Conservation (phyloP, 2,329 filamentous ascomycete genomes). For the Fusarium siculi region DNA sequence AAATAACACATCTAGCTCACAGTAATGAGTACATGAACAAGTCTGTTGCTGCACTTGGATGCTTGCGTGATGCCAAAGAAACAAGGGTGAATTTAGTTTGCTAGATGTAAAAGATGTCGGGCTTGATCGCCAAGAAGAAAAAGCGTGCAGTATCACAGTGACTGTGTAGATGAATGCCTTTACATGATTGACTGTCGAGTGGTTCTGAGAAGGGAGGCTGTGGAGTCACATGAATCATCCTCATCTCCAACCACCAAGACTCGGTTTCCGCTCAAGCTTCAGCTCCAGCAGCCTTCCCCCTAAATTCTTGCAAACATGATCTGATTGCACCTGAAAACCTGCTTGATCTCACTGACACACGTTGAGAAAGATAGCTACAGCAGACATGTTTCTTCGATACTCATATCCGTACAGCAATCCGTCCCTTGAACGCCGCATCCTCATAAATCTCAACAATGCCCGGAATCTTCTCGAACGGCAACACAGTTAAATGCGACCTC, state of each 20-base stretch:
- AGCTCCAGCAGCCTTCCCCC: accelerated
- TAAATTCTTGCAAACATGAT: too few species aligned
- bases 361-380: too few species aligned
- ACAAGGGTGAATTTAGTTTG: not conserved
- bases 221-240: accelerated
- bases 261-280: not conserved
- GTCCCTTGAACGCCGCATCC: conserved; percentile 4
- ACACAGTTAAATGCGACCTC: conserved; percentile 3
- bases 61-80: not conserved
- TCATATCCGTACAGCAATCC: conserved; percentile 4
- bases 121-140: too few species aligned
- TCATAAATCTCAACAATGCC: conserved; percentile 7
- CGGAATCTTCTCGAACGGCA: conserved; percentile 4
- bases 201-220: accelerated
- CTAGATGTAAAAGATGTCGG: accelerated
- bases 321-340: not conserved
- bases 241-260: not conserved
- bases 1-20: not conserved
- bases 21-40: not conserved
- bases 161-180: not conserved
- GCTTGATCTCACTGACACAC: too few species aligned
- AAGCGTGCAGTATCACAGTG: accelerated
- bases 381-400: not conserved
- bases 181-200: not conserved
- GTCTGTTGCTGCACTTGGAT: not conserved